Evolutionary conservation across 2,329 filamentous ascomycete genomes (phyloP).

Genomic region (Sclerotinia glacialis): DNA sequence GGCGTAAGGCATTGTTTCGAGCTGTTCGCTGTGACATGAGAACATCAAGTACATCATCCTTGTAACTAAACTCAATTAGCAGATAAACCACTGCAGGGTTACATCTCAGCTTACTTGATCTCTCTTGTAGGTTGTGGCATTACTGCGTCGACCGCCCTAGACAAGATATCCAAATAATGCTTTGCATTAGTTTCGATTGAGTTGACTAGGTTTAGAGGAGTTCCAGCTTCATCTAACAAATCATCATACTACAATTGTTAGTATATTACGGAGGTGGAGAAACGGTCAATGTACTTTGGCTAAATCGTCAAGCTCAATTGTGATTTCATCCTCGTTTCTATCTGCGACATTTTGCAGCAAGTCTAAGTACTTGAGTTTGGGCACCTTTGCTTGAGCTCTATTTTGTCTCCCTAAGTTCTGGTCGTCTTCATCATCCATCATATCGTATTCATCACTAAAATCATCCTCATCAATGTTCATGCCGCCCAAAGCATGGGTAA

Average conservation of each 20-base stretch:
- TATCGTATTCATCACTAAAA: constrained; percentile 85
- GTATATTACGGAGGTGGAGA: constrained; percentile 42
- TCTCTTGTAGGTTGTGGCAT: constrained; percentile 78
- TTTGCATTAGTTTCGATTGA: constrained; percentile 89
- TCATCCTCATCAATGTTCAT: constrained; percentile 86
- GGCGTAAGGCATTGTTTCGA: constrained; percentile 74
- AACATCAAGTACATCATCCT: constrained; percentile 95
- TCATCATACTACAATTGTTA: constrained; percentile 62
- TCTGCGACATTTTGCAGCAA: constrained; percentile 85
- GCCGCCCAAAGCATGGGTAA: constrained; percentile 77
- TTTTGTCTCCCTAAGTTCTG: constrained; percentile 46
- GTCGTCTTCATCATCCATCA: constrained; percentile 79
- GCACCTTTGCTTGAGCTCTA: constrained; percentile 51
- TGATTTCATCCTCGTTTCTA: constrained; percentile 70
- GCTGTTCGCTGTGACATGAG: constrained; percentile 89
- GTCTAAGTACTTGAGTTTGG: constrained; percentile 83
- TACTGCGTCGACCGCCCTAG: constrained; percentile 80
- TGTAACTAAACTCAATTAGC: constrained; percentile 60
- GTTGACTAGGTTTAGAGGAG: constrained; percentile 64
- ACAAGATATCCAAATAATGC: constrained; percentile 91
- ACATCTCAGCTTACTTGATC: constrained; percentile 59
- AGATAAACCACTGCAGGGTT: neutral
- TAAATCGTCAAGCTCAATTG: constrained; percentile 88
- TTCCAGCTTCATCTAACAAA: constrained; percentile 57
- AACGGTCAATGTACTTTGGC: constrained; percentile 52